Conservation (phyloP, 495 filamentous ascomycete species). For the Penicillium dipodomyicola region DNA sequence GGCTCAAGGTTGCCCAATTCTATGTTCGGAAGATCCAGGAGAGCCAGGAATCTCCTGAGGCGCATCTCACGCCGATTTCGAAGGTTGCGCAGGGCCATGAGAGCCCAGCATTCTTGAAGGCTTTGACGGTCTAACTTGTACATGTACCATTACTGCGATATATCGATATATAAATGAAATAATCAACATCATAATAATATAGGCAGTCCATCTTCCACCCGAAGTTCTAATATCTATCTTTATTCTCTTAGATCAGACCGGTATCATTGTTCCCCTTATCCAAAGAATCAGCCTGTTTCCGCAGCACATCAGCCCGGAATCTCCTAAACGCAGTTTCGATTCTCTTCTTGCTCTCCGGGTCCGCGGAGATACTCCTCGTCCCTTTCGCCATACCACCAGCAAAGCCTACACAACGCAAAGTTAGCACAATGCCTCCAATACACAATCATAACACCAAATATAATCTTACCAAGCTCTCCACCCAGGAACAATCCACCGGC, state of each 20-base stretch:
- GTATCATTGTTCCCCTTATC: constrained; percentile 41
- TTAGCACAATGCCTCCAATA: not conserved
- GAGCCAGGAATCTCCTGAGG: constrained; percentile 32
- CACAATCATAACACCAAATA: not conserved
- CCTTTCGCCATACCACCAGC: constrained; percentile 54
- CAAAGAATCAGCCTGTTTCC: constrained; percentile 53
- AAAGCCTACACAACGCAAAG: constrained; percentile 39
- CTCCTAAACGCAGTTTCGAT: constrained; percentile 64
- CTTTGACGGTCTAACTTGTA: constrained; percentile 24
- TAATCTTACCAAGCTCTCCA: constrained; percentile 52
- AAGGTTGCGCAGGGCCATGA: constrained; percentile 55
- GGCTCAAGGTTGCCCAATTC: constrained; percentile 55
- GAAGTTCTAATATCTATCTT: not conserved
- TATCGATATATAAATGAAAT: not conserved
- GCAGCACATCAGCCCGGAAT: constrained; percentile 60
- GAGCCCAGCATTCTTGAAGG: constrained; percentile 47
- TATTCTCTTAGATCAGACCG: constrained; percentile 25
- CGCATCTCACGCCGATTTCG: constrained; percentile 48
- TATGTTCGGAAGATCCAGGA: constrained; percentile 52
- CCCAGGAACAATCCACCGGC: constrained; percentile 61
- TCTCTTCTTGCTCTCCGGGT: constrained; percentile 53
- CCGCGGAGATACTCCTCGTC: constrained; percentile 47
- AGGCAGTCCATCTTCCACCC: not conserved
- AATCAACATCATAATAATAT: not conserved
- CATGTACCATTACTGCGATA: not conserved